These are phyloP conservation scores for Colletotrichum coccodes DNA, from an alignment of 2,329 filamentous ascomycete genomes.

Conservation along the genomic window DNA sequence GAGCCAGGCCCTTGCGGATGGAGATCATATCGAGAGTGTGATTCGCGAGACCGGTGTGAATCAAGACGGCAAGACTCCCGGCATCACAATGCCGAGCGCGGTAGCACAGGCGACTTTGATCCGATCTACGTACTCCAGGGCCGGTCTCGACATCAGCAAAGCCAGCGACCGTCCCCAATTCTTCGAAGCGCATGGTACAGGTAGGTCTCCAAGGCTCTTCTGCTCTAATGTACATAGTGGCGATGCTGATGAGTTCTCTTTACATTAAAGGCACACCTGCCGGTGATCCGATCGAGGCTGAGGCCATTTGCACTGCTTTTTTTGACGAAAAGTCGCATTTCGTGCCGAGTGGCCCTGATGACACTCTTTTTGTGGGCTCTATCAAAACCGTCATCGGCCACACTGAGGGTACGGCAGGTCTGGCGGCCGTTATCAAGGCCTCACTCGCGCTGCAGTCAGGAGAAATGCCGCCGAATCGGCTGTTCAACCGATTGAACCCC, in stretches of 20 bases:
- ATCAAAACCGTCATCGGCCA: constrained; percentile 43
- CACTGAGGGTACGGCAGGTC: constrained; percentile 39
- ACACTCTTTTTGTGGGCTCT: constrained; percentile 37
- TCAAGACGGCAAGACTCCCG: constrained; percentile 35
- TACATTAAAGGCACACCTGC: constrained; percentile 48
- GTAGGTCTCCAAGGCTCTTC: too few relatives aligned
- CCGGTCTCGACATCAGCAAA: constrained; percentile 20
- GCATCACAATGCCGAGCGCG: constrained; percentile 48
- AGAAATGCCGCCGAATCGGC: constrained; percentile 42
- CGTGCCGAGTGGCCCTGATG: too few relatives aligned
- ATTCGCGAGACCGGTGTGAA: constrained; percentile 38
- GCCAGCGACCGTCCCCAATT: constrained; percentile 26
- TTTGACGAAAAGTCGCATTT: constrained; percentile 34
- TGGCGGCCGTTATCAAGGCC: constrained; percentile 41
- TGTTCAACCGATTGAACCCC: constrained; percentile 42
- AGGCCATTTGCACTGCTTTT: constrained; percentile 38
- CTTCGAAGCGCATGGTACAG: constrained; percentile 44
- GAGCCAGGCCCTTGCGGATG: constrained; percentile 49
- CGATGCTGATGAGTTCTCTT: too few relatives aligned
- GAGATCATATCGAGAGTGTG: constrained; percentile 39
- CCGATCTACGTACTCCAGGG: constrained; percentile 37
- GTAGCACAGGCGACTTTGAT: constrained; percentile 41
- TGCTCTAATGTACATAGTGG: too few relatives aligned
- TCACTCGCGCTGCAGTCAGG: constrained; percentile 34
- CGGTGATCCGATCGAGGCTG: constrained; percentile 46